phyloP scores from a whole-genome alignment of 805 yeast genomes.

The Blastobotrys terrestris region DNA sequence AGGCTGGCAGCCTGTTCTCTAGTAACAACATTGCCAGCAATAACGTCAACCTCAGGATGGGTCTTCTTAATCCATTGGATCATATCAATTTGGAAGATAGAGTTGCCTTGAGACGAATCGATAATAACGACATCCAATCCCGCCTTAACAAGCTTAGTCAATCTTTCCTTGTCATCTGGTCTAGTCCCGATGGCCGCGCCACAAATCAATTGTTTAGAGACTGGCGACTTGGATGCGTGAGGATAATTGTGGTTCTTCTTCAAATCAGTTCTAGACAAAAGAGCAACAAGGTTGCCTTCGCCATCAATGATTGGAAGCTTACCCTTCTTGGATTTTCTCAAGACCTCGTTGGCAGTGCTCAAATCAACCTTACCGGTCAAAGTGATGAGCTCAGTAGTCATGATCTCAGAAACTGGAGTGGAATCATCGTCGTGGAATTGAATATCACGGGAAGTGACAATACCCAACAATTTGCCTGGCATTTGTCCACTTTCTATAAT shows the following conservation, averaged over 20 bases:
- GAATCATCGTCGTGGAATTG: conserved; percentile 81
- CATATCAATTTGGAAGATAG: conserved; percentile 90
- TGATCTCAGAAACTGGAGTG: conserved; percentile 63
- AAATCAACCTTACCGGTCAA: conserved; percentile 75
- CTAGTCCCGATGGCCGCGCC: conserved; percentile 99
- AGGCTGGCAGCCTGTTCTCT: conserved; percentile 97
- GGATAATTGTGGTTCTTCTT: conserved; percentile 94
- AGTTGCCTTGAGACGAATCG: conserved; percentile 98
- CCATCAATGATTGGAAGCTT: conserved; percentile 89
- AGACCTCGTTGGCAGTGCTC: conserved; percentile 80
- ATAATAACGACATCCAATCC: conserved; percentile 94
- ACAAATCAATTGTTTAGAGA: conserved; percentile 92
- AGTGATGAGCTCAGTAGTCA: conserved; percentile 85
- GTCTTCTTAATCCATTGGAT: conserved; percentile 81
- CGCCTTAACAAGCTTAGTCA: conserved; percentile 79
- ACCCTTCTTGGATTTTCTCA: conserved; percentile 93
- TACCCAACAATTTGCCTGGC: conserved; percentile 89
- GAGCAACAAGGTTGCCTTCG: conserved; percentile 69
- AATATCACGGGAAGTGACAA: conserved; percentile 92
- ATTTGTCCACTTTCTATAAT: conserved; percentile 69
- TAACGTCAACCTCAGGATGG: conserved; percentile 74
- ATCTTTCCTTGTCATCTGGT: conserved; percentile 80
- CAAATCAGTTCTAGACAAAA: conserved; percentile 92
- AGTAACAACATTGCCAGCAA: conserved; percentile 98
- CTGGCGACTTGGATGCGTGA: conserved; percentile 85